Base-by-base conservation (phyloP, 805 yeast genomes). In the Wickerhamomyces rabaulensis region DNA sequence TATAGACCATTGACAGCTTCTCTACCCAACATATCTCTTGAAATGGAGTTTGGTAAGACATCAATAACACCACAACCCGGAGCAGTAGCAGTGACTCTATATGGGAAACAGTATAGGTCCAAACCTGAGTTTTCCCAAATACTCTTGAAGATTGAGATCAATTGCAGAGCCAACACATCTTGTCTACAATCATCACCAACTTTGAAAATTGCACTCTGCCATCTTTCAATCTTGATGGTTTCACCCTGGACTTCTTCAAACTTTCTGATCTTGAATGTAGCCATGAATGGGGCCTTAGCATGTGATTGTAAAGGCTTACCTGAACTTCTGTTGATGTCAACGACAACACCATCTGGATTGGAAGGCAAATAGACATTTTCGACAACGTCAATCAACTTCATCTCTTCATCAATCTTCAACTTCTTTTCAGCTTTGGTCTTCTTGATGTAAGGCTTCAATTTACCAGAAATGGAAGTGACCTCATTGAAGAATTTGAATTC, bases 51-150 rank as follows among this genome's bases (percentile, higher is more conserved):
- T 29, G 99, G 99, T 54, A 94, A 75, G 27, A 95, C 99, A 64
- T 95, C 99, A 69, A 94, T 94, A 39, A 94, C 95, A 67, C 99
- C 99, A 71, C 98, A 91, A 0, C 99, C 99, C 1, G 99, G 98
- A 3, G 96, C 97, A 9, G 99, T 94, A 1, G 99, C 99, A 0
- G 97, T 91, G 22, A 94, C 99, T 54, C 97, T 72, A 66, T 94
- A 79, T 1, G 99, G 99, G 68, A 80, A 95, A 22, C 94, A 95
- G 65, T 75, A 94, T 39, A 92, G 77, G 64, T 94, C 98, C 51
- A 94, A 72, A 1, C 98, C 98, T 12, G 87, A 81, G 52, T 80
- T 77, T 51, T 80, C 79, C 95, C 97, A 94, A 44, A 94, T 87
- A 39, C 92, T 82, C 57, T 96, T 78, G 74, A 95, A 94, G 33